Percentiles rank a stretch among this genome's conserved stretches.
Evolutionary conservation across 345 rosid species (phyloP).

Genomic region (Acer yangbiense): DNA sequence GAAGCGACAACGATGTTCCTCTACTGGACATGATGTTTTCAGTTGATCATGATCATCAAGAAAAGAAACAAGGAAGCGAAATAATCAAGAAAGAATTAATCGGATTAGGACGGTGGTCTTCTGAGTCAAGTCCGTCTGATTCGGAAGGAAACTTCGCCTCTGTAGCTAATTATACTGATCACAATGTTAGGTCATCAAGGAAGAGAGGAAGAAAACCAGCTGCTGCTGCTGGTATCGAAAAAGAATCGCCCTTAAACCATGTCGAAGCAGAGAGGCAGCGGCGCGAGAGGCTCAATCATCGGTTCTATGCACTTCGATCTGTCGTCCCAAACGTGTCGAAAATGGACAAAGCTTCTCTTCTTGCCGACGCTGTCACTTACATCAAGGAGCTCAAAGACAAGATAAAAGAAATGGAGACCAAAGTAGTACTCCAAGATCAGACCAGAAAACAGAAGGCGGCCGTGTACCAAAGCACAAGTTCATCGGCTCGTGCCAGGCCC

Average conservation of each 20-base stretch:
- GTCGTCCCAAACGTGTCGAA: conserved; percentile 89
- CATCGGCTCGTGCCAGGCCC: conserved; percentile 2
- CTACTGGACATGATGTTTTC: conserved; percentile 28
- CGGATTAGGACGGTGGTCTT: conserved; percentile 33
- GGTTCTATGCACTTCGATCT: conserved; percentile 76
- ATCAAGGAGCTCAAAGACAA: conserved; percentile 65
- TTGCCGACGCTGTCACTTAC: conserved; percentile 69
- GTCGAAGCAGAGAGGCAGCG: conserved; percentile 88
- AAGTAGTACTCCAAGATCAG: conserved; percentile 12
- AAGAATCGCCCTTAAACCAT: conserved; percentile 51
- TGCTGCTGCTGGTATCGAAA: conserved; percentile 8
- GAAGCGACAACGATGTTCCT: conserved; percentile 3
- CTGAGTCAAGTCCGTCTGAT: conserved; percentile 42
- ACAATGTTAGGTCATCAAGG: conserved; percentile 5
- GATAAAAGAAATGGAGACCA: conserved; percentile 48
- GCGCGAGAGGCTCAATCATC: conserved; percentile 75
- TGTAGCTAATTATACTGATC: conserved; percentile 5
- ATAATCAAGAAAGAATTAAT: conserved; percentile 20
- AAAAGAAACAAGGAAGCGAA: conserved; percentile 7
- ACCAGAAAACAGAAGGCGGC: conserved; percentile 14
- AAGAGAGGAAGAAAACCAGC: conserved; percentile 45
- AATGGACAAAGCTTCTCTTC: conserved; percentile 88
- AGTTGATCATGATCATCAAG: conserved; percentile 2
- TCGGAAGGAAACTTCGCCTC: conserved; percentile 28
- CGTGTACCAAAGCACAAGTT: background rate